Conservation (phyloP, 345 rosid genomes). For the Aethionema arabicum region DNA sequence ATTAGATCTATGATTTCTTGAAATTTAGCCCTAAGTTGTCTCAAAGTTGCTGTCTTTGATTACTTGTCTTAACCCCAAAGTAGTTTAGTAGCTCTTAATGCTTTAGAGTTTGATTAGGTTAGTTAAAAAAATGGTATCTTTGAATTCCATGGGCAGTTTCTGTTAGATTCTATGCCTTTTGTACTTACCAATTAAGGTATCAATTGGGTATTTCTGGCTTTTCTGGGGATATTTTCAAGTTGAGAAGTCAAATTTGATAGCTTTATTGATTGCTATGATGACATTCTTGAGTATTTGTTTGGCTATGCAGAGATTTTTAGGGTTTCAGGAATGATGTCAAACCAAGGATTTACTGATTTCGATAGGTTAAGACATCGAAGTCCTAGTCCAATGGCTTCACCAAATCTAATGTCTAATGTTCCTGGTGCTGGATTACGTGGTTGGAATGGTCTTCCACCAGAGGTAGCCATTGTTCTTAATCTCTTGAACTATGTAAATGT, state of each 20-base stretch:
- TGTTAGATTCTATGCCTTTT: not conserved
- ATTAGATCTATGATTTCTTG: slow-evolving; percentile 61
- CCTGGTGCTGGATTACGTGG: slow-evolving; percentile 62
- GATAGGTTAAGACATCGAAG: slow-evolving; percentile 89
- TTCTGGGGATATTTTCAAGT: slow-evolving; percentile 2
- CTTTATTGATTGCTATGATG: slow-evolving; percentile 12
- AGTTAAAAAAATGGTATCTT: not conserved
- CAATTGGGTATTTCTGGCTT: slow-evolving; percentile 12
- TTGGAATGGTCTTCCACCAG: slow-evolving; percentile 83
- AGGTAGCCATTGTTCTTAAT: slow-evolving; percentile 46
- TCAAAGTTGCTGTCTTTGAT: slow-evolving; percentile 12
- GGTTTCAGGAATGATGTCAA: slow-evolving; percentile 77
- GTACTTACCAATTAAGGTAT: slow-evolving; percentile 1
- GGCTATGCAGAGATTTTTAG: slow-evolving; percentile 72
- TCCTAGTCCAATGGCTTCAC: slow-evolving; percentile 98
- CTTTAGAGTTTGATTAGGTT: not conserved
- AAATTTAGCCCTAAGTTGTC: no score
- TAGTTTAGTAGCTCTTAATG: not conserved
- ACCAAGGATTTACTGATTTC: slow-evolving; percentile 81
- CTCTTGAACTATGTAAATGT: slow-evolving; percentile 6
- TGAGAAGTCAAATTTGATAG: not conserved
- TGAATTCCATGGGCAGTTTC: slow-evolving; percentile 1
- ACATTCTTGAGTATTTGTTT: not conserved
- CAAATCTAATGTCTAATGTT: slow-evolving; percentile 72
- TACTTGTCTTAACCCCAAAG: not conserved